These are phyloP conservation scores for Epichloe scottii DNA, from an alignment of 2,329 filamentous ascomycete species.

Conservation along the genomic window DNA sequence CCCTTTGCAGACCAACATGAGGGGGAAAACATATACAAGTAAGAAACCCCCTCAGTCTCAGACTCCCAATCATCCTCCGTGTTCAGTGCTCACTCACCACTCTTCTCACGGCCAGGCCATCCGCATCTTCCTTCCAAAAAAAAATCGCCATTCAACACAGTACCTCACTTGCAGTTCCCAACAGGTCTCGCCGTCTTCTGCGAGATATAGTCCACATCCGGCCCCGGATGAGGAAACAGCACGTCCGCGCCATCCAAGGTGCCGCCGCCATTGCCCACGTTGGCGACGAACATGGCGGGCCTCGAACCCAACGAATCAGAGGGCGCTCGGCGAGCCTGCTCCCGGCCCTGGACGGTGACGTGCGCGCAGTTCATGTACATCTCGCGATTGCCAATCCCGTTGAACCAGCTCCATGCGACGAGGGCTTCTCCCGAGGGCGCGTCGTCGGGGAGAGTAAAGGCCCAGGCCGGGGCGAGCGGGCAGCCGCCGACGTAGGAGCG, in stretches of 20 bases:
- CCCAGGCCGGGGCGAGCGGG: constrained; percentile 39
- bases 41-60: too few species aligned
- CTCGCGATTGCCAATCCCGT: constrained; percentile 63
- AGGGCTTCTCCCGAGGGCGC: constrained; percentile 48
- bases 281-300: constrained; percentile 60
- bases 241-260: constrained; percentile 46
- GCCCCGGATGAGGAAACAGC: constrained; percentile 53
- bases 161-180: constrained; percentile 10
- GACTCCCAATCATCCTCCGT: too few species aligned
- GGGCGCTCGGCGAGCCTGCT: constrained; percentile 11
- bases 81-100: not conserved
- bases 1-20: too few species aligned
- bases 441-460: constrained; percentile 54
- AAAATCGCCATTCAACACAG: constrained; percentile 1
- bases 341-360: constrained; percentile 44
- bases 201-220: constrained; percentile 31
- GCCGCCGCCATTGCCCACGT: constrained; percentile 46
- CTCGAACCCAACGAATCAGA: constrained; percentile 36
- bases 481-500: constrained; percentile 44
- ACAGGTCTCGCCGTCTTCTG: constrained; percentile 23
- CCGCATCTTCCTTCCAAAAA: not conserved
- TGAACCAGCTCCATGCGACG: constrained; percentile 70
- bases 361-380: constrained; percentile 81
- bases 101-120: too few species aligned
- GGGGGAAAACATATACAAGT: too few species aligned